Percentiles rank a stretch among this genome's conserved stretches.
These are phyloP conservation scores for Russula ochroleuca DNA, from an alignment of 768 basidiomycete species.

Conservation along the genomic window DNA sequence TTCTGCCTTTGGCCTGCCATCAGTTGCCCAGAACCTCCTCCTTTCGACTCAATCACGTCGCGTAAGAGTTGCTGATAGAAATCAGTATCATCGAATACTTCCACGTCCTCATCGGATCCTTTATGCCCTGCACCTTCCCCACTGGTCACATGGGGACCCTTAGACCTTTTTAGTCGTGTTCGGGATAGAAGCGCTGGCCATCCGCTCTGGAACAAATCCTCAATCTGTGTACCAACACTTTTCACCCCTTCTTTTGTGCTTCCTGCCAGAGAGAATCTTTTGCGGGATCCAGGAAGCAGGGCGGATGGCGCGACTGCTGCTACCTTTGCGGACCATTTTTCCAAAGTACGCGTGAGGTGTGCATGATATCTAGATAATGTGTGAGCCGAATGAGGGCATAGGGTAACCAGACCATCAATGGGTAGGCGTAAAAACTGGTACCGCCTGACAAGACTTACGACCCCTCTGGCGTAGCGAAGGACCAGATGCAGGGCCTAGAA, in stretches of 20 bases:
- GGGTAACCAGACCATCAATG: not conserved
- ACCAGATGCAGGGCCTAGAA: conserved; percentile 4
- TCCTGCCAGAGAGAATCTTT: conserved; percentile 48
- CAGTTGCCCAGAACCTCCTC: conserved; percentile 40
- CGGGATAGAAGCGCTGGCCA: conserved; percentile 55
- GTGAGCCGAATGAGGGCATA: conserved; percentile 14
- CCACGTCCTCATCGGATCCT: conserved; percentile 37
- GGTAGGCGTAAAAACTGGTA: conserved; percentile 32
- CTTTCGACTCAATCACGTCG: conserved; percentile 78
- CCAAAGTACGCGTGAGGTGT: conserved; percentile 68
- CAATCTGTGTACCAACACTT: conserved; percentile 69
- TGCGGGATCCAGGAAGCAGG: conserved; percentile 64
- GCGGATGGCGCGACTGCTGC: conserved; percentile 84
- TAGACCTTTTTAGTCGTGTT: conserved; percentile 55
- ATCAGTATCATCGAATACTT: conserved; percentile 83
- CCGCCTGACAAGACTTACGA: not conserved
- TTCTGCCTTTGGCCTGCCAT: conserved; percentile 57
- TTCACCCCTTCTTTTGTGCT: conserved; percentile 48
- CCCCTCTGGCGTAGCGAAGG: not conserved
- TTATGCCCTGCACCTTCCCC: conserved; percentile 36
- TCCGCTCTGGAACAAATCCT: conserved; percentile 58
- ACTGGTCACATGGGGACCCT: conserved; percentile 40
- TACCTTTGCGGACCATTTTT: conserved; percentile 95
- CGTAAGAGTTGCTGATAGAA: conserved; percentile 91
- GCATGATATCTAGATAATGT: conserved; percentile 52